Percentiles rank a stretch among this genome's conserved stretches.
Conservation (phyloP, 1,284 basidiomycete species). For the Ceratobasidium sp. region DNA sequence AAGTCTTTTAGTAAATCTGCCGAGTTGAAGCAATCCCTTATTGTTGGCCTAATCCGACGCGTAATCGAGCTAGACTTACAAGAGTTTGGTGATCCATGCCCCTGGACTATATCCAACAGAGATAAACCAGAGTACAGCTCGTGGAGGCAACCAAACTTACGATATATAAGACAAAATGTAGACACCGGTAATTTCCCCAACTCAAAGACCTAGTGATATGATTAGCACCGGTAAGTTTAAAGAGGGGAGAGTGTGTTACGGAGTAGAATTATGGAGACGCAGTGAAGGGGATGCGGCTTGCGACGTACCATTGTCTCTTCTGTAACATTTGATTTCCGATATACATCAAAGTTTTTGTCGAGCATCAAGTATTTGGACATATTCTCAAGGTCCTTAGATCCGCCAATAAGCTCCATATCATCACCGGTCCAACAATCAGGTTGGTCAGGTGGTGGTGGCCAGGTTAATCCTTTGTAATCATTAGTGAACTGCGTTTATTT, state of each 20-base stretch:
- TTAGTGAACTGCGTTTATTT: background rate
- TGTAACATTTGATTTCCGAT: background rate
- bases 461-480: background rate
- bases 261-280: too few species aligned
- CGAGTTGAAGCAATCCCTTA: background rate
- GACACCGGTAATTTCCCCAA: background rate
- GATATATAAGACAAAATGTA: background rate
- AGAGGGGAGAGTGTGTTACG: too few species aligned
- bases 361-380: background rate
- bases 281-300: too few species aligned
- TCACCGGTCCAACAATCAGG: background rate
- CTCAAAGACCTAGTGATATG: background rate
- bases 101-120: background rate
- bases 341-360: background rate
- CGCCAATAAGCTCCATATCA: background rate
- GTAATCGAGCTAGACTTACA: background rate
- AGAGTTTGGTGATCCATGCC: background rate
- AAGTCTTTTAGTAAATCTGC: constrained; percentile 2
- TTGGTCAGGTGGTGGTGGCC: too few species aligned
- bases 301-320: background rate
- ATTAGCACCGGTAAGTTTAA: background rate
- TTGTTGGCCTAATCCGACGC: too few species aligned
- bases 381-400: background rate
- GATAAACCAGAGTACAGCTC: background rate
- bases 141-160: background rate